A percentile compares a stretch with the other conserved stretches of the same genome.
Conservation (phyloP, 176 grass and related monocot genomes). For the Luzula sylvatica region DNA sequence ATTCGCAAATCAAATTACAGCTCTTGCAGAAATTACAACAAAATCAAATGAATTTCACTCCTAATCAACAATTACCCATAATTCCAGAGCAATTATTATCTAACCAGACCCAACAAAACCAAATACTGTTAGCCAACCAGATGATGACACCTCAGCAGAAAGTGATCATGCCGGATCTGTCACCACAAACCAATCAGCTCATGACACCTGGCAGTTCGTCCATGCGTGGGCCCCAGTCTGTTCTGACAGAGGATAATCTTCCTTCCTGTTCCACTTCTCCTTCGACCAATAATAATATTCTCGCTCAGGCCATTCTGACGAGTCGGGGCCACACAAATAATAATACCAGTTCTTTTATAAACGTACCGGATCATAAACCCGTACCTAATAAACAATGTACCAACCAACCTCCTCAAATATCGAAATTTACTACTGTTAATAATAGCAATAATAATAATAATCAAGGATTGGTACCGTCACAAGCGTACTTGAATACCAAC, state of each 20-base stretch:
- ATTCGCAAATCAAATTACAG: slow-evolving; percentile 50
- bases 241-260: slow-evolving; percentile 54
- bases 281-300: slow-evolving; percentile 46
- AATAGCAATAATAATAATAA: slow-evolving; percentile 4
- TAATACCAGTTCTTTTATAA: not conserved
- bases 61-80: not conserved
- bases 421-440: slow-evolving; percentile 5
- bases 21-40: slow-evolving; percentile 41
- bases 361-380: not conserved
- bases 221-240: slow-evolving; percentile 39
- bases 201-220: slow-evolving; percentile 34
- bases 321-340: slow-evolving; percentile 26
- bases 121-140: slow-evolving; percentile 8
- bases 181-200: slow-evolving; percentile 23
- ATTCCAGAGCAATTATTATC: not conserved
- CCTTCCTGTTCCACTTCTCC: slow-evolving; percentile 87
- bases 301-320: slow-evolving; percentile 29
- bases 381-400: no score
- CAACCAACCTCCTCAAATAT: no score
- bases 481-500: slow-evolving; percentile 7
- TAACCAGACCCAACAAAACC: slow-evolving; percentile 24
- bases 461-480: slow-evolving; percentile 9
- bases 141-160: not conserved
- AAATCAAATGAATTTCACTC: not conserved
- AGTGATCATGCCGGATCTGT: not conserved